phyloP scores from a whole-genome alignment of 805 yeast species.

The Starmerella geochares region DNA sequence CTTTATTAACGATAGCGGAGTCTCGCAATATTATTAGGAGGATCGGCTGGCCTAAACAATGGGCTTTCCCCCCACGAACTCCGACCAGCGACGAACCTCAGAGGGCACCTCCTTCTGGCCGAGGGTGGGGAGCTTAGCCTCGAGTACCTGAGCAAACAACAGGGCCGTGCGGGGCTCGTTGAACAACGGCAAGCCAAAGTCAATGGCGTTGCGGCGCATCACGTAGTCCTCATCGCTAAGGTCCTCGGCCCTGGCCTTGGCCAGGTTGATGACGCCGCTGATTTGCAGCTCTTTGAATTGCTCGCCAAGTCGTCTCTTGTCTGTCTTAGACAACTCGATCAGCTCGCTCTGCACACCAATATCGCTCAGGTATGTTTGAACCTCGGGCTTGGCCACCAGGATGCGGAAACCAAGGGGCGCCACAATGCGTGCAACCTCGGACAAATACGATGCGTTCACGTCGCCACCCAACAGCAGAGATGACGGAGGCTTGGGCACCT shows the following conservation, averaged over 20 bases:
- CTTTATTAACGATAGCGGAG: conserved; percentile 3
- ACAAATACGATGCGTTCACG: conserved; percentile 56
- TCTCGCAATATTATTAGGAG: background rate
- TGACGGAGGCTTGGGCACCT: conserved; percentile 79
- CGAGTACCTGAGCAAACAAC: conserved; percentile 75
- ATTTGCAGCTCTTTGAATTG: conserved; percentile 80
- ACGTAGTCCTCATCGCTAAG: conserved; percentile 83
- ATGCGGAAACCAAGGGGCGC: conserved; percentile 69
- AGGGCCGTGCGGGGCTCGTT: conserved; percentile 92
- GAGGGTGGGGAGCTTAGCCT: conserved; percentile 52
- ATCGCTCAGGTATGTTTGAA: conserved; percentile 54
- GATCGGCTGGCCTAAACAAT: conserved; percentile 32
- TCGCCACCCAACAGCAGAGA: conserved; percentile 95
- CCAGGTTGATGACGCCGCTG: conserved; percentile 83
- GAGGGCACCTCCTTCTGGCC: conserved; percentile 51
- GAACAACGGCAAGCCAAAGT: conserved; percentile 90
- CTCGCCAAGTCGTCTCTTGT: conserved; percentile 87
- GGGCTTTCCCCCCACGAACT: conserved; percentile 88
- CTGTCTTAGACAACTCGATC: conserved; percentile 85
- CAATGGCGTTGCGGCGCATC: conserved; percentile 99
- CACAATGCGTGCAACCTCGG: conserved; percentile 59
- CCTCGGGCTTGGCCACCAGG: conserved; percentile 65
- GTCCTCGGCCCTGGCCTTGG: conserved; percentile 77
- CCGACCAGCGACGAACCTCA: conserved; percentile 95
- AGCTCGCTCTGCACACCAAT: conserved; percentile 41